Base-by-base conservation (phyloP, 2,329 filamentous ascomycete genomes). In the Fusarium guadeloupense region DNA sequence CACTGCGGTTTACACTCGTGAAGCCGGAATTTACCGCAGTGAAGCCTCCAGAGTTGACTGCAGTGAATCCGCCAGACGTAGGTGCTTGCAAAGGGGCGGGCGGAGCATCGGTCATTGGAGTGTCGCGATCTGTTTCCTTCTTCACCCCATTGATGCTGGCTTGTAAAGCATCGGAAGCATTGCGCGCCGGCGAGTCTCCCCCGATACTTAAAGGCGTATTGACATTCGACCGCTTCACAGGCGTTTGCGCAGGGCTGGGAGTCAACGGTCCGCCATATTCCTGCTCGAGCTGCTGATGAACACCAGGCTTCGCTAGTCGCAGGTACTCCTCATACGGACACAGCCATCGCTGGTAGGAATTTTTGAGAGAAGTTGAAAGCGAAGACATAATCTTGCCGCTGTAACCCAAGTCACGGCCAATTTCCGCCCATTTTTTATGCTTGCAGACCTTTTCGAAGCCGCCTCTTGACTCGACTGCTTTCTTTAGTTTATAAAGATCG, bases 311-410 rank as follows among this genome's bases (percentile, higher is more conserved):
- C 46, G 92, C 94, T 13, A 94, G 81, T 46, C 91, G 86, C 37
- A 99, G 80, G 73, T 97, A 99, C 62, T 98, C 93, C 76, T 99
- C 95, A 69, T 98, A 99, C 0, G 95, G 95, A 71, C 93, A 92
- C 4, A 99, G 87, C 92, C 95, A 99, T 77, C 94, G 89, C 74
- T 97, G 93, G 70, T 96, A 99, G 0, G 95, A 98, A 75, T 99
- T 99, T 75, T 98, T 99, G 35, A 99, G 84, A 6, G 95, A 98
- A 0, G 95, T 99, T 6, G 95, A 99, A 40, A 99, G 80, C 9
- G 95, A 98, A 3, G 94, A 98, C 95, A 99, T 99, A 62, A 99
- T 99, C 80, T 99, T 99, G 73, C 95, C 95, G 72, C 94, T 98
- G 77, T 99, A 99, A 49, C 95, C 95, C 41, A 99, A 80, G 74